Percentiles rank a stretch among this genome's conserved stretches.
Conservation (phyloP, 352 stramenopile species). For the Phytophthora europaea region DNA sequence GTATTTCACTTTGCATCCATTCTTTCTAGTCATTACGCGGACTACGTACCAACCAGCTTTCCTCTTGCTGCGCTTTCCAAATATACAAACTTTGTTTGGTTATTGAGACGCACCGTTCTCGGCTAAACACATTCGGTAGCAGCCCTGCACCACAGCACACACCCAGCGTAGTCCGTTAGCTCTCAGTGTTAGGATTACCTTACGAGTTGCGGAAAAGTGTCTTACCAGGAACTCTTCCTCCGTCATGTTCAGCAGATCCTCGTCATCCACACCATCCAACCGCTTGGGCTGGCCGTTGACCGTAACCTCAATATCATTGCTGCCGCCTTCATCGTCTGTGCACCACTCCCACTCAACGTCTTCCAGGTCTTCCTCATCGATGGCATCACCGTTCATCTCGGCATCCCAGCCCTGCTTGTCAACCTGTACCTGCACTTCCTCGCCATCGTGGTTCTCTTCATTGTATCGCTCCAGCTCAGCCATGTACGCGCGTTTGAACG, state of each 20-base stretch:
- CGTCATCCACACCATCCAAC: constrained; percentile 76
- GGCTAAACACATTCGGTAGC: constrained; percentile 71
- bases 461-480: constrained; percentile 89
- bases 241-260: constrained; percentile 87
- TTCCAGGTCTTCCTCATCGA: constrained; percentile 84
- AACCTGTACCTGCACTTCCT: constrained; percentile 84
- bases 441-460: constrained; percentile 79
- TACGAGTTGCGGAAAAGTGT: background rate
- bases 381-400: constrained; percentile 79
- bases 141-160: constrained; percentile 53
- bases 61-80: constrained; percentile 13
- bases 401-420: constrained; percentile 88
- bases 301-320: constrained; percentile 62
- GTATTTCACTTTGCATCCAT: constrained; percentile 29
- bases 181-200: background rate
- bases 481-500: constrained; percentile 86
- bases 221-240: constrained; percentile 88
- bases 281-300: constrained; percentile 77
- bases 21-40: constrained; percentile 24
- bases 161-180: constrained; percentile 1
- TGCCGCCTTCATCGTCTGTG: constrained; percentile 60
- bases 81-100: constrained; percentile 34
- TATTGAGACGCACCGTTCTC: constrained; percentile 35
- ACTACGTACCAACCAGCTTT: constrained; percentile 8
- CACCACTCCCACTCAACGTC: constrained; percentile 91